Percentiles rank a stretch among this genome's conserved stretches.
Evolutionary conservation across 805 yeast species (phyloP).

Genomic region (Vanderwaltozyma polyspora): DNA sequence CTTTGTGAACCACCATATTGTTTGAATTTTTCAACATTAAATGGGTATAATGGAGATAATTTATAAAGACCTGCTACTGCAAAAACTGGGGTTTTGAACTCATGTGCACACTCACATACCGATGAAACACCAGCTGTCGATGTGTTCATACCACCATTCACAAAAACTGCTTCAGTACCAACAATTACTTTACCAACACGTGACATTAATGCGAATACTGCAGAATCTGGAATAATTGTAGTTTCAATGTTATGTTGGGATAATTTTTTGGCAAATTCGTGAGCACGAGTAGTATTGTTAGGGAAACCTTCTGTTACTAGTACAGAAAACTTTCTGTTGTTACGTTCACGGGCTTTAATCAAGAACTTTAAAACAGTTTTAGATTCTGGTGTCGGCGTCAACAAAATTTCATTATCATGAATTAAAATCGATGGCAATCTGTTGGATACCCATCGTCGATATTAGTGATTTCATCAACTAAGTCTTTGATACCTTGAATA

Average conservation of each 20-base stretch:
- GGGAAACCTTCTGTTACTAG: slow-evolving; percentile 88
- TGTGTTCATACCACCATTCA: slow-evolving; percentile 90
- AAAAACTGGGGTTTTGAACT: slow-evolving; percentile 90
- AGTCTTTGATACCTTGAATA: slow-evolving; percentile 84
- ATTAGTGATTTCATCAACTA: slow-evolving; percentile 82
- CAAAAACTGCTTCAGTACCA: slow-evolving; percentile 86
- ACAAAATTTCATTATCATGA: slow-evolving; percentile 75
- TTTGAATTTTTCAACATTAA: slow-evolving; percentile 68
- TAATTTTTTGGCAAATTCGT: slow-evolving; percentile 64
- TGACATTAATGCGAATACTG: slow-evolving; percentile 92
- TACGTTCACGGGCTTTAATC: slow-evolving; percentile 61
- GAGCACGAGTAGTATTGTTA: slow-evolving; percentile 69
- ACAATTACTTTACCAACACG: slow-evolving; percentile 92
- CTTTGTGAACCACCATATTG: slow-evolving; percentile 75
- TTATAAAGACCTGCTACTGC: slow-evolving; percentile 92
- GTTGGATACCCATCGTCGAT: slow-evolving; percentile 85
- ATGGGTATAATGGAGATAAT: slow-evolving; percentile 85
- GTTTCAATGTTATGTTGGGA: slow-evolving; percentile 83
- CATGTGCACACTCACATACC: slow-evolving; percentile 92
- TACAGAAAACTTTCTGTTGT: slow-evolving; percentile 82
- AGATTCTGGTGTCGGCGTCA: slow-evolving; percentile 91
- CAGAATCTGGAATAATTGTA: slow-evolving; percentile 83
- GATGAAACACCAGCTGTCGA: slow-evolving; percentile 83
- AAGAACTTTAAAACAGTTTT: slow-evolving; percentile 80
- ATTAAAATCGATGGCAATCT: slow-evolving; percentile 86